Evolutionary conservation across 1,139 yeast genomes (phyloP), one percentile per base, ranked within the genome.

Genomic region (Candida sanyaensis): DNA sequence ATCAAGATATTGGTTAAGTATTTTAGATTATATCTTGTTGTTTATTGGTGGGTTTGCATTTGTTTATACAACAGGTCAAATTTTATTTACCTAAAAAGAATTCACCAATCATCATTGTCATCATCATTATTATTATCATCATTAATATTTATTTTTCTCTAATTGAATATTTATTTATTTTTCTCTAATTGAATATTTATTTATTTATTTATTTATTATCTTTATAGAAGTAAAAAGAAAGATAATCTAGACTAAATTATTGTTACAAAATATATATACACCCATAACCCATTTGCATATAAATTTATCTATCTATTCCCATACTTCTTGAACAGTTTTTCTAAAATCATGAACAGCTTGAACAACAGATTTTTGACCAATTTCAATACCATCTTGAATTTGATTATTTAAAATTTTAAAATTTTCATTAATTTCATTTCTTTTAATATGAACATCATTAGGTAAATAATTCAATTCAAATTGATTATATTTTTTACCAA

Each of bases 21-120:
- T 56, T 0, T 57, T 80, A 27, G 88, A 87, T 59, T 68, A 74
- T 42, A 43, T 69, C 1, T 66, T 87, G 55, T 74, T 82, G 2
- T 45, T 72, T 0, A 66, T 86, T 52, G 95, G 95, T 1, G 77
- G 73, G 0, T 56, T 75, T 13, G 84, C 88, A 3, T 78, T 86
- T 80, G 58, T 76, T 6, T 87, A 86, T 62, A 86, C 91, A 2
- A 81, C 90, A 1, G 81, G 77, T 53, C 85, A 84, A 56, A 78
- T 85, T 48, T 54, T 81, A 30, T 42, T 44, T 23, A 47, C 46
- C 43, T 57, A 46, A 44, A 17, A 17, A 17, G 21, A 17, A 17
- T 17, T 17, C 21, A n/a, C n/a, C n/a, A n/a, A n/a, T 3, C 21
- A 17, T 17, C 21, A 17, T n/a, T n/a, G n/a, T 17, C 21, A 17